These are phyloP conservation scores for Dalbergia oliveri DNA, from an alignment of 306 rosid species.

Conservation along the genomic window DNA sequence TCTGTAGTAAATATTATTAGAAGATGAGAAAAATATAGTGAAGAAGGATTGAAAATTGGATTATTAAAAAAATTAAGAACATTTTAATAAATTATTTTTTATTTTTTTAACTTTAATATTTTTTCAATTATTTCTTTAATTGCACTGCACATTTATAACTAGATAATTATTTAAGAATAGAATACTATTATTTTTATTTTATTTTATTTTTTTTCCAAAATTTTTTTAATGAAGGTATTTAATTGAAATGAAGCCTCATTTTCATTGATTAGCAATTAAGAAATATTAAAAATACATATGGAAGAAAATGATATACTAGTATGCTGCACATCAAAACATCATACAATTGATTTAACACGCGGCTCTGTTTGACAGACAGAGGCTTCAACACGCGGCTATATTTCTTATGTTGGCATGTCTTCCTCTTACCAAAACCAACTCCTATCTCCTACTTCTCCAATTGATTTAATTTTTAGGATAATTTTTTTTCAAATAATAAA, in stretches of 20 bases:
- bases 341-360: too few relatives aligned
- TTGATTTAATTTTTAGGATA: not conserved
- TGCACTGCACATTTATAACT: too few relatives aligned
- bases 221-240: not conserved
- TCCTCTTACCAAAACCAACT: not conserved
- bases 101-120: too few relatives aligned
- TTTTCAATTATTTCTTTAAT: too few relatives aligned
- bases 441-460: not conserved
- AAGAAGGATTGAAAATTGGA: too few relatives aligned
- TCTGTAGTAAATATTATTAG: too few relatives aligned
- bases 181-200: not conserved
- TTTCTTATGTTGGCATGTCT: constrained; percentile 16
- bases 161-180: too few relatives aligned
- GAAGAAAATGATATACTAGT: constrained; percentile 15
- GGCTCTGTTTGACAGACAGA: constrained; percentile 13
- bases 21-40: too few relatives aligned
- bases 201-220: not conserved
- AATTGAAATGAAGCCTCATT: constrained; percentile 11
- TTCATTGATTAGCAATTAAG: constrained; percentile 6
- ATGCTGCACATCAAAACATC: not conserved
- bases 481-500: too few relatives aligned
- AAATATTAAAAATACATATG: not conserved
- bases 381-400: constrained; percentile 24
- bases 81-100: too few relatives aligned
- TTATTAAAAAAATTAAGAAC: too few relatives aligned